Evolutionary conservation across 164 flowering plant genomes (phyloP), one percentile per base, ranked within the genome.

Genomic region (Houttuynia cordata): DNA sequence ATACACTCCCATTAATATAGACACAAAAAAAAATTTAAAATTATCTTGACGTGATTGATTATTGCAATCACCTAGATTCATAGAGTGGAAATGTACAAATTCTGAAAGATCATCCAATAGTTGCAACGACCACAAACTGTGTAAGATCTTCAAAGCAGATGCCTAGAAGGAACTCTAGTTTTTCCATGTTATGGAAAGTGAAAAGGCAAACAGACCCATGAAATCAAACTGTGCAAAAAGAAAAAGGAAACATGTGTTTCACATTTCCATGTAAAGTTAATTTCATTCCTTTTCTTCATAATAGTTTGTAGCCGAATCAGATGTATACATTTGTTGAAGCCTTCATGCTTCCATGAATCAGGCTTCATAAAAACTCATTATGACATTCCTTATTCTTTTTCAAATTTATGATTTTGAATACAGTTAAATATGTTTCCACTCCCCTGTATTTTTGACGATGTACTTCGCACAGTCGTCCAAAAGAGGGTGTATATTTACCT

Each of bases 391-490:
- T 15, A 30, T 13, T 64, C 41, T 37, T 30, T 47, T 68, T 34
- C 57, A 45, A 45, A 12, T 45, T 45, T 17, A 12, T 17, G 10
- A 45, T 45, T 12, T 45, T 45, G 49, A 45, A 45, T 45, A 45
- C 49, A 53, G 56, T 23, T 23, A 53, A 4, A 23, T 51, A 51
- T 47, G 34, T n/a, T n/a, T 25, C 56, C 51, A 56, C 21, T 54
- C 42, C 59, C 62, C 66, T 58, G 69, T 64, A 51, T 58, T 55
- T 60, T 72, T 66, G 61, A 62, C 30, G 42, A 76, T 66, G 78
- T 79, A 72, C 79, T 76, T 76, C 45, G 79, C 58, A 64, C 75
- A 71, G 68, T 68, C 56, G 51, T 54, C 56, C 64, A 70, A 61
- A 59, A 65, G 66, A 68, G 74, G 24, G 34, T 15, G 13, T 12